A percentile compares a stretch with the other conserved stretches of the same genome.
Conservation (phyloP, 768 basidiomycete genomes). For the Tremella fuciformis region DNA sequence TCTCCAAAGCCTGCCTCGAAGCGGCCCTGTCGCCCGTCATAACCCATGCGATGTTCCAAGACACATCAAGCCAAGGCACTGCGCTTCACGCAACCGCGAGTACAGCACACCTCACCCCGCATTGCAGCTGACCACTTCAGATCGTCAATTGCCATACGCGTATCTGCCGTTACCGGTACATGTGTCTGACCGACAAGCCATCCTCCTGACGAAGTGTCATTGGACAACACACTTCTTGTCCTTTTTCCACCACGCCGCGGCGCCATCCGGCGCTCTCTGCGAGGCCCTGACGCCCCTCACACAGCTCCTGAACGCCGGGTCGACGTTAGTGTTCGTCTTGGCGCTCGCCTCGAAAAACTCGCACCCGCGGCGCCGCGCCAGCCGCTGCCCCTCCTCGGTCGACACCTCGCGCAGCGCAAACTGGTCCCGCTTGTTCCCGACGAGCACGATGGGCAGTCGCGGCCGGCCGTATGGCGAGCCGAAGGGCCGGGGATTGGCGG, state of each 20-base stretch:
- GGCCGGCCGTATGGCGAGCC: constrained; percentile 11
- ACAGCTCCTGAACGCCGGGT: constrained; percentile 79
- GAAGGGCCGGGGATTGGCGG: background rate
- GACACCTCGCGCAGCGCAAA: constrained; percentile 86
- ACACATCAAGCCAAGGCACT: too few species aligned
- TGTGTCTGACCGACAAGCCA: too few species aligned
- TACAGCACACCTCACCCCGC: too few species aligned
- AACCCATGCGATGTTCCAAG: too few species aligned
- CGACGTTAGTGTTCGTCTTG: constrained; percentile 89
- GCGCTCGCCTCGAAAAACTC: constrained; percentile 96
- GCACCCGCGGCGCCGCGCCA: constrained; percentile 82
- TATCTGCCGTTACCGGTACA: too few species aligned
- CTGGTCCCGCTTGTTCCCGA: constrained; percentile 95
- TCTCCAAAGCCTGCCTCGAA: too few species aligned
- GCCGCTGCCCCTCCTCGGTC: constrained; percentile 75
- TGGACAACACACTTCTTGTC: constrained; percentile 57
- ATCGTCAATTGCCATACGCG: too few species aligned
- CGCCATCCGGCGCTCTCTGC: constrained; percentile 26
- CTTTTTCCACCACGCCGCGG: constrained; percentile 59
- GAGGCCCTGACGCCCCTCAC: constrained; percentile 55
- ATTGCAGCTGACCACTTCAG: too few species aligned
- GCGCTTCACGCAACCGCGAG: too few species aligned
- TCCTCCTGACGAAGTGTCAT: too few species aligned
- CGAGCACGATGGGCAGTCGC: constrained; percentile 83
- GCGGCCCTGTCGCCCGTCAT: too few species aligned